Evolutionary conservation across 108 stramenopile species (phyloP).

Genomic region (Pseudonitzschia delicatissima): DNA sequence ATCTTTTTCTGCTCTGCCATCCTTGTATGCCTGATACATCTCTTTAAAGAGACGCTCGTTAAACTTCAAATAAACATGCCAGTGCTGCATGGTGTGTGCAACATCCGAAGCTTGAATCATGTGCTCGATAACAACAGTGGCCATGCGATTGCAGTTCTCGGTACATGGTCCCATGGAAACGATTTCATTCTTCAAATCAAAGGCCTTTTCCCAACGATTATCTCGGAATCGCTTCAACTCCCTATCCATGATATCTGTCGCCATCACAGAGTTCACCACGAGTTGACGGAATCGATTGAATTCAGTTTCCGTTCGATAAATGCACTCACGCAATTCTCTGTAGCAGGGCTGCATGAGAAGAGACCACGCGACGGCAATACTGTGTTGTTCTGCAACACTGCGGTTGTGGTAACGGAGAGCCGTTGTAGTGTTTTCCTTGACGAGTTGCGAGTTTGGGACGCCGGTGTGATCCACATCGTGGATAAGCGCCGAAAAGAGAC

Average conservation of each 20-base stretch:
- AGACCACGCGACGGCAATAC: slow-evolving; percentile 53
- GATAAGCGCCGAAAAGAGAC: slow-evolving; percentile 53
- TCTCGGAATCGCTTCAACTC: slow-evolving; percentile 17
- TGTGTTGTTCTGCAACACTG: slow-evolving; percentile 54
- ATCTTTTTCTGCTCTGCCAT: slow-evolving; percentile 25
- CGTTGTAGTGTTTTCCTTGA: slow-evolving; percentile 23
- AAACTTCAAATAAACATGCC: slow-evolving; percentile 34
- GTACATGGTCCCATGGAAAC: background rate
- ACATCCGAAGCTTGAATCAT: slow-evolving; percentile 44
- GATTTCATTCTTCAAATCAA: background rate
- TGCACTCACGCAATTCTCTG: slow-evolving; percentile 30
- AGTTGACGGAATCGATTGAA: slow-evolving; percentile 48
- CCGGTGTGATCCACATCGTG: slow-evolving; percentile 55
- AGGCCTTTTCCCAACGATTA: slow-evolving; percentile 15
- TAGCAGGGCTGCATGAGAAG: slow-evolving; percentile 34
- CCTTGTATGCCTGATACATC: slow-evolving; percentile 19
- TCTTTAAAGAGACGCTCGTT: slow-evolving; percentile 37
- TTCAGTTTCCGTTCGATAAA: slow-evolving; percentile 33
- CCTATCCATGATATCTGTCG: slow-evolving; percentile 14
- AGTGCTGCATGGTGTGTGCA: slow-evolving; percentile 51
- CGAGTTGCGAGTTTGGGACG: slow-evolving; percentile 25
- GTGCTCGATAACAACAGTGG: slow-evolving; percentile 38
- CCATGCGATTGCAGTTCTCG: slow-evolving; percentile 25
- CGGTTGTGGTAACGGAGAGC: slow-evolving; percentile 51
- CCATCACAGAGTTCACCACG: slow-evolving; percentile 48